Base-by-base conservation (phyloP, 441 rosid species). In the Corymbia citriodora region DNA sequence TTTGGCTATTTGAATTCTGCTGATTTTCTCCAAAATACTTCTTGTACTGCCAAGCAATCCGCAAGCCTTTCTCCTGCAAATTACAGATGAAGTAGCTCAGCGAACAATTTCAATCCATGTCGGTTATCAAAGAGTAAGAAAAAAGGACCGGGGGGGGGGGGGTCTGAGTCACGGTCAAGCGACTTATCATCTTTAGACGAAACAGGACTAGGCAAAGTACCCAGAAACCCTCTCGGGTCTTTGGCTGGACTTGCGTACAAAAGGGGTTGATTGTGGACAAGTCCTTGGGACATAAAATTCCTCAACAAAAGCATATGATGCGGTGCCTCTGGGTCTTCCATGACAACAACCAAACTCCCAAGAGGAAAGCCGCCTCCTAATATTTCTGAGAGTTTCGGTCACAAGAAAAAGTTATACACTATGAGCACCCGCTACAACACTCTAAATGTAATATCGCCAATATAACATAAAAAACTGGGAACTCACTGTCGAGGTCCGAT, bases 261-360 rank as follows among this genome's bases (percentile, higher is more conserved):
- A 92, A 98, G 97, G 53, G 96, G 94, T 82, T 97, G 99, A 87
- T 93, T 91, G 79, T 95, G 98, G 91, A 96, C 96, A 93, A 98
- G 97, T 87, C 99, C 99, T 92, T 98, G 99, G 89, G 99, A 95
- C 99, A 96, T 98, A 90, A 97, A 97, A 92, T 96, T 98, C 92
- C 99, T 95, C 91, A 97, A 90, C 88, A 97, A 90, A 89, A 96
- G 97, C 99, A 96, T 96, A 94, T 97, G 98, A 96, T 97, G 99
- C 27, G 99, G 99, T 16, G 99, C 98, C 93, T 98, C 99, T 10
- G 99, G 95, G 92, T 96, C 99, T 95, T 97, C 99, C 99, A 97
- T 96, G 89, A 98, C 96, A 96, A 98, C 94, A n/a, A 97, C 96
- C 88, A 98, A 91, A 91, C 98, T 96, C 63, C 99, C 99, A 89